Percentiles rank a stretch among this genome's conserved stretches.
Conservation (phyloP, 495 filamentous ascomycete species). For the Aspergillus mulundensis region DNA sequence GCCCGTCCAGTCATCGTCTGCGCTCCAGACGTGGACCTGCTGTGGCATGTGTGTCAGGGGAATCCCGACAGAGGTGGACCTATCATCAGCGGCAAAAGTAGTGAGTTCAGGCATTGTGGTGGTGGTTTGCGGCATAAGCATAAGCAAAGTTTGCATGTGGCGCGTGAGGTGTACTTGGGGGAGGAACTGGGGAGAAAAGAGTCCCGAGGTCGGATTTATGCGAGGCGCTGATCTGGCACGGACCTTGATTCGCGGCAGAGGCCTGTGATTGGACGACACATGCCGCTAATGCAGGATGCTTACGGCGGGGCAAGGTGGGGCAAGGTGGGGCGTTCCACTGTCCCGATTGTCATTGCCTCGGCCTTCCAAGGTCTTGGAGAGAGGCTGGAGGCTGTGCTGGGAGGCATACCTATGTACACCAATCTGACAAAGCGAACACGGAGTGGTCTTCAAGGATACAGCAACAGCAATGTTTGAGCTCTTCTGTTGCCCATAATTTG, state of each 20-base stretch:
- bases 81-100: background rate
- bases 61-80: background rate
- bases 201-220: background rate
- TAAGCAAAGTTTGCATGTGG: background rate
- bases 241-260: background rate
- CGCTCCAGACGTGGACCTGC: conserved; percentile 4
- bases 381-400: no score
- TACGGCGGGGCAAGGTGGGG: no score
- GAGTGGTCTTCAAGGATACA: no score
- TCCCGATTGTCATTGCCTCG: no score
- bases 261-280: background rate
- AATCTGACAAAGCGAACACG: no score
- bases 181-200: no score
- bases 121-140: background rate
- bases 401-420: no score
- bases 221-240: background rate
- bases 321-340: no score
- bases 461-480: no score
- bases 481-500: no score
- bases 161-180: no score
- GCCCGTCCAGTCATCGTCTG: conserved; percentile 20
- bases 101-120: background rate
- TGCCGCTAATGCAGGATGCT: conserved; percentile 2
- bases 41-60: conserved; percentile 17
- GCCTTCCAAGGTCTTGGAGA: no score